Conservation (phyloP, 2,329 filamentous ascomycete genomes). For the Xylariaceae sp. region DNA sequence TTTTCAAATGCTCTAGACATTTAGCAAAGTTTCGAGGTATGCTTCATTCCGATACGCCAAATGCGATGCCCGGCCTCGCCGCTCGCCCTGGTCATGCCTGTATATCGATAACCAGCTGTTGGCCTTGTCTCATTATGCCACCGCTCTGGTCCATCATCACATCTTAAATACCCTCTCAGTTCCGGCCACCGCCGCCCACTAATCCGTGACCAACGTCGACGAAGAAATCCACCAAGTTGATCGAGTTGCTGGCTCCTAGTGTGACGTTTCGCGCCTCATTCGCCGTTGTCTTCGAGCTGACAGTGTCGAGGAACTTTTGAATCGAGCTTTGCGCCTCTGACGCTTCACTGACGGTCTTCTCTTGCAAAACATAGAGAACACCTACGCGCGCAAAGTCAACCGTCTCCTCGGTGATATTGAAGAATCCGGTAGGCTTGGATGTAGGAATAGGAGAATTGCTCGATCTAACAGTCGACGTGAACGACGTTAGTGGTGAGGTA, state of each 20-base stretch:
- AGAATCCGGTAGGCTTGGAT: slow-evolving; percentile 34
- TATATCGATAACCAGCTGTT: slow-evolving; percentile 8
- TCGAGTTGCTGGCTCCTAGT: slow-evolving; percentile 41
- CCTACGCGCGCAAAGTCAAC: slow-evolving; percentile 60
- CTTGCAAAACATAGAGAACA: slow-evolving; percentile 57
- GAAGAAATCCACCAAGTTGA: slow-evolving; percentile 46
- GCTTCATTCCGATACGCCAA: slow-evolving; percentile 15
- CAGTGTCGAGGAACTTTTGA: slow-evolving; percentile 49
- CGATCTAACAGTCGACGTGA: slow-evolving; percentile 20
- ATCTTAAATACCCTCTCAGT: slow-evolving; percentile 12
- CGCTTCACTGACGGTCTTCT: slow-evolving; percentile 46
- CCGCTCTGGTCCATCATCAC: neutral
- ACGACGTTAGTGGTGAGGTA: slow-evolving; percentile 13
- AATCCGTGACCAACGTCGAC: slow-evolving; percentile 34
- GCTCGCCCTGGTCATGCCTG: slow-evolving; percentile 5
- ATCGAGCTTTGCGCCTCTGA: slow-evolving; percentile 49
- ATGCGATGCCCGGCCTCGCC: slow-evolving; percentile 8
- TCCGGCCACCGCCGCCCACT: slow-evolving; percentile 20
- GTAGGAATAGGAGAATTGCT: slow-evolving; percentile 22
- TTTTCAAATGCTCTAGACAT: slow-evolving; percentile 15
- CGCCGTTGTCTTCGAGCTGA: slow-evolving; percentile 29
- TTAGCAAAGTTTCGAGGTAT: slow-evolving; percentile 11
- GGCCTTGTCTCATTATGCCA: slow-evolving; percentile 6
- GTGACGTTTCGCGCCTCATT: slow-evolving; percentile 38
- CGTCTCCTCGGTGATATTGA: slow-evolving; percentile 49